Evolutionary conservation across 2,329 filamentous ascomycete species (phyloP).

Genomic region (Lachnellula arida): DNA sequence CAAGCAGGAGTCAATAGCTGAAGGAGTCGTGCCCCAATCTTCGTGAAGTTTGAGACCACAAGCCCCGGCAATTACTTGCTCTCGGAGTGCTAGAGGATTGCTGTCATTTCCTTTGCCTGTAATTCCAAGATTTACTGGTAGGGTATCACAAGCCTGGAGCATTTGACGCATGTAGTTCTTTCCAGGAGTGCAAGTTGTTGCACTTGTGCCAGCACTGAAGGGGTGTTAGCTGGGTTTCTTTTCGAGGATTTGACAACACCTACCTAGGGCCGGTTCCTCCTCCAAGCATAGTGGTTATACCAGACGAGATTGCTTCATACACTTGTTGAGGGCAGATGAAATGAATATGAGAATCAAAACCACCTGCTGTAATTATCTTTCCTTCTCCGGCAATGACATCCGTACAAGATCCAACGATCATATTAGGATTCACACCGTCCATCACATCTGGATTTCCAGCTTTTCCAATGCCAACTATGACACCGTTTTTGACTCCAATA

Average conservation of each 20-base stretch:
- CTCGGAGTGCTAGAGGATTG: conserved; percentile 61
- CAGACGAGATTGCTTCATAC: conserved; percentile 75
- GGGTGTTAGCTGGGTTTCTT: conserved; percentile 5
- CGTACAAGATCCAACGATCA: conserved; percentile 83
- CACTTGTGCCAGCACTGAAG: conserved; percentile 73
- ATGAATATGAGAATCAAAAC: conserved; percentile 86
- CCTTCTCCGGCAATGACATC: conserved; percentile 90
- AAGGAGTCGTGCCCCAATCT: conserved; percentile 90
- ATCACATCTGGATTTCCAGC: conserved; percentile 97
- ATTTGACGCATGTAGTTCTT: conserved; percentile 80
- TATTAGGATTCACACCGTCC: conserved; percentile 72
- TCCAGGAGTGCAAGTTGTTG: conserved; percentile 89
- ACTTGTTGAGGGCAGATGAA: conserved; percentile 94
- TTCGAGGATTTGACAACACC: background rate
- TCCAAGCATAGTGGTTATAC: conserved; percentile 85
- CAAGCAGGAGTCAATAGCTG: conserved; percentile 84
- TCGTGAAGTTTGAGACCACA: conserved; percentile 93
- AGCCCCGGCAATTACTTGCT: conserved; percentile 78
- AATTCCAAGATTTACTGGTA: conserved; percentile 85
- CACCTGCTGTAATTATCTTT: conserved; percentile 86
- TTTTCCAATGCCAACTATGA: conserved; percentile 87
- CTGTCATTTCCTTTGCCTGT: conserved; percentile 93
- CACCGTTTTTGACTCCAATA: conserved; percentile 83
- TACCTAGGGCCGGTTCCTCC: conserved; percentile 88
- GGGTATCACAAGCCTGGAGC: conserved; percentile 76